These are phyloP conservation scores for Quercus wislizeni DNA, from an alignment of 306 rosid species.

Conservation along the genomic window DNA sequence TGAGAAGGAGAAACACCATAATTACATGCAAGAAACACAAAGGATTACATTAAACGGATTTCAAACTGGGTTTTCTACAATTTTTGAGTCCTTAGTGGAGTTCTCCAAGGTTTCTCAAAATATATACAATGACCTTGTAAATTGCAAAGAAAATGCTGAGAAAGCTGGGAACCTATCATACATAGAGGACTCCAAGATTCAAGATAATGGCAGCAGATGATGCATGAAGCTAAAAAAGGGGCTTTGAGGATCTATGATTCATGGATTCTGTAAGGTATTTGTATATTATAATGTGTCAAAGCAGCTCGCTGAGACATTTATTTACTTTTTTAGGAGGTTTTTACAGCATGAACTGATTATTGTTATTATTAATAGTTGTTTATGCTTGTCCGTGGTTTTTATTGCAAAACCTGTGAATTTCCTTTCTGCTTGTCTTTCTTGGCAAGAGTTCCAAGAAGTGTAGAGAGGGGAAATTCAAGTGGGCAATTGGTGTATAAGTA, in stretches of 20 bases:
- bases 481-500: not conserved
- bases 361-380: slow-evolving; percentile 17
- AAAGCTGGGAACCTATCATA: slow-evolving; percentile 43
- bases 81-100: slow-evolving; percentile 70
- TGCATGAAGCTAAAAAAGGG: slow-evolving; percentile 15
- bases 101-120: slow-evolving; percentile 74
- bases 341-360: slow-evolving; percentile 24
- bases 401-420: not conserved
- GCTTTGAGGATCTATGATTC: slow-evolving; percentile 14
- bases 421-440: not conserved
- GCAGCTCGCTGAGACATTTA: slow-evolving; percentile 88
- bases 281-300: slow-evolving; percentile 60
- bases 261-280: slow-evolving; percentile 17
- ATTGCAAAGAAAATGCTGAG: slow-evolving; percentile 47
- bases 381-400: slow-evolving; percentile 15
- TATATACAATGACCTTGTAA: slow-evolving; percentile 68
- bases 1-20: slow-evolving; percentile 79
- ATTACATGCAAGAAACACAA: slow-evolving; percentile 70
- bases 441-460: not conserved
- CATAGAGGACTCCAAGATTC: slow-evolving; percentile 43
- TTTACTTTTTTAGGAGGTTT: slow-evolving; percentile 26
- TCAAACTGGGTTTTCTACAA: slow-evolving; percentile 72
- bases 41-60: slow-evolving; percentile 69
- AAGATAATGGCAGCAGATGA: slow-evolving; percentile 40
- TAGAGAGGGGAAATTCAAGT: not conserved